Base-by-base conservation (phyloP, 2,329 filamentous ascomycete genomes). In the Penicillium sp. region DNA sequence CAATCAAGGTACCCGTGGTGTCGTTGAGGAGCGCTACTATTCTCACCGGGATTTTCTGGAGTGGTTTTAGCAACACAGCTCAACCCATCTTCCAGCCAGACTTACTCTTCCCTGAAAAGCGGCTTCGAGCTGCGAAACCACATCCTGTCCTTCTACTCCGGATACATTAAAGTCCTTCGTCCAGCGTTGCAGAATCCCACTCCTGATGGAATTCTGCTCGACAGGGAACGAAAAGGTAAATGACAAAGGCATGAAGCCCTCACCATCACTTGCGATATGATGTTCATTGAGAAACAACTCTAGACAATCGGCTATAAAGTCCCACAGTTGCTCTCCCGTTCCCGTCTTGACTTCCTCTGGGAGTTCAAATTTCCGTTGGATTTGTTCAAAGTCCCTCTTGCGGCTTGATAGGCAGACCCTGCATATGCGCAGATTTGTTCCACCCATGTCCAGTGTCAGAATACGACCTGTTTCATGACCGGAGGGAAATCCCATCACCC, bases 211-310 rank as follows among this genome's bases (percentile, higher is more conserved):
- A 68, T 90, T 83, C 71, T 96, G 92, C 1, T 88, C 90, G 18
- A 90, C 90, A 3, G 92, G 91, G 70, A 93, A 96, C 1, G 89
- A 93, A 76, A 96, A 96, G 15, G 91, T 95, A 77, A 95, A 95
- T 64, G 90, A 89, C 3, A 96, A 82, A 14, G 89, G 88, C n/a
- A 88, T 63, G 60, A 83, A 79, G 37, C 76, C 42, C 5, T 29
- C 25, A 1, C 37, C 31, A 12, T 52, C 60, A 75, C 72, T 56
- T 69, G 71, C 51, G 83, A 81, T 20, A 67, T 90, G 85, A 71
- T 92, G 87, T 55, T 88, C 86, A 68, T 90, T 82, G 50, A 95
- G 82, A 72, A 96, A 96, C 67, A 89, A 85, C 71, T 88, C 81
- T 45, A 95, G 78, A 69, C 89, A 92, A 71, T 92, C 89, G 66